phyloP scores from a whole-genome alignment of 768 basidiomycete genomes.

The Russula emetica region DNA sequence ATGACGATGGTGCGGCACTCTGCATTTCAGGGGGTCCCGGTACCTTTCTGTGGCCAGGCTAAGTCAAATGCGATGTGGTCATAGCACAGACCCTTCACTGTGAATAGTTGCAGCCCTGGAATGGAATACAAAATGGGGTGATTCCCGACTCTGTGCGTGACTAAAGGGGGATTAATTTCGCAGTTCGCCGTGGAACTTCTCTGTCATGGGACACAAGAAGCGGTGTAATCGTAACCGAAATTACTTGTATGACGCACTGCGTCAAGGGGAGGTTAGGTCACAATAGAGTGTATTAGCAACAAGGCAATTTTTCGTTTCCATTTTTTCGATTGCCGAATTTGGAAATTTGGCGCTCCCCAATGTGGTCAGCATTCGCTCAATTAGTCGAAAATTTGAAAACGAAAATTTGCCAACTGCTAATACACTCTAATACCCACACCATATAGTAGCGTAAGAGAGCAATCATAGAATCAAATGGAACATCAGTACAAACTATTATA shows the following conservation, averaged over 20 bases:
- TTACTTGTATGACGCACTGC: conserved; percentile 15
- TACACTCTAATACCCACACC: conserved; percentile 13
- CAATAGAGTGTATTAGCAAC: too few species aligned
- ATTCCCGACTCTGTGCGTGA: not conserved
- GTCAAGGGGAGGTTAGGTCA: conserved; percentile 17
- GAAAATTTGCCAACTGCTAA: too few species aligned
- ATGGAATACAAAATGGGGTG: conserved; percentile 12
- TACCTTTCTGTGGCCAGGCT: conserved; percentile 20
- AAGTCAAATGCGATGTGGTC: conserved; percentile 12
- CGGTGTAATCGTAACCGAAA: conserved; percentile 10
- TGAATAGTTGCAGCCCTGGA: conserved; percentile 15
- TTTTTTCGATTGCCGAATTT: too few species aligned
- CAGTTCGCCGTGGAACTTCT: conserved; percentile 10
- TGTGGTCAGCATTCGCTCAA: too few species aligned
- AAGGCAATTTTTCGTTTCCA: too few species aligned
- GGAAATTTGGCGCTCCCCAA: too few species aligned
- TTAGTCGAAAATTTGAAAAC: too few species aligned
- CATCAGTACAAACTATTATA: conserved; percentile 13
- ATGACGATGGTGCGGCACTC: not conserved
- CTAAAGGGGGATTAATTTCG: conserved; percentile 9
- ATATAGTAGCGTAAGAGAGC: conserved; percentile 22
- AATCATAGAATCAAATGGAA: conserved; percentile 1
- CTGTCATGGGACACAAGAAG: conserved; percentile 7
- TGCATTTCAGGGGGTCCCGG: conserved; percentile 1
- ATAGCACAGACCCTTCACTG: conserved; percentile 5